Percentiles rank a stretch among this genome's conserved stretches.
phyloP scores from a whole-genome alignment of 2,329 filamentous ascomycete genomes.

The Teratosphaeriaceae sp. region DNA sequence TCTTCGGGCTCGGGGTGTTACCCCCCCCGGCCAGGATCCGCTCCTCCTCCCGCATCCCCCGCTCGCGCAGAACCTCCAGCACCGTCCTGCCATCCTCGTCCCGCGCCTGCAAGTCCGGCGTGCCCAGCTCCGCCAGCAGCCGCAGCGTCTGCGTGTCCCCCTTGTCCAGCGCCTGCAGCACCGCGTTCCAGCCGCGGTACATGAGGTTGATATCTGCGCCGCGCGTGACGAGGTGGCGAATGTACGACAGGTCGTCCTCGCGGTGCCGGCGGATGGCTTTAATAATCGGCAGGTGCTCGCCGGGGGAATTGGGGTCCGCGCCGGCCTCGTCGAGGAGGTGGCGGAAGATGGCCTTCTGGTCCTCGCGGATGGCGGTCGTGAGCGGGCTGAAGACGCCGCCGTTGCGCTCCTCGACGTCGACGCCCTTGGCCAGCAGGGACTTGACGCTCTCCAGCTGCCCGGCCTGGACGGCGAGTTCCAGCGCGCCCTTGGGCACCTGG shows the following conservation, averaged over 20 bases:
- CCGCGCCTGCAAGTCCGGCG: conserved; percentile 45
- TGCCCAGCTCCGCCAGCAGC: conserved; percentile 45
- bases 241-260: conserved; percentile 51
- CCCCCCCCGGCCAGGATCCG: conserved; percentile 14
- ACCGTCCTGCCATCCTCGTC: conserved; percentile 52
- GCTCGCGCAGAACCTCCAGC: conserved; percentile 51
- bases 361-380: conserved; percentile 60
- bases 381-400: conserved; percentile 65
- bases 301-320: conserved; percentile 60
- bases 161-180: conserved; percentile 60
- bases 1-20: neutral
- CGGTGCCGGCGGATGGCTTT: conserved; percentile 58
- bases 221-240: conserved; percentile 55
- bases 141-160: conserved; percentile 51
- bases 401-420: conserved; percentile 65
- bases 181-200: conserved; percentile 59
- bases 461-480: conserved; percentile 62
- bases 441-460: conserved; percentile 62
- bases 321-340: conserved; percentile 56
- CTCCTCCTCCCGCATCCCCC: conserved; percentile 50
- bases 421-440: conserved; percentile 56
- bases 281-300: conserved; percentile 64
- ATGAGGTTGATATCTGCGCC: conserved; percentile 63
- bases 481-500: conserved; percentile 57
- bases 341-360: conserved; percentile 52